These are phyloP conservation scores for Trichoderma erinaceum DNA, from an alignment of 495 filamentous ascomycete genomes.

Conservation along the genomic window DNA sequence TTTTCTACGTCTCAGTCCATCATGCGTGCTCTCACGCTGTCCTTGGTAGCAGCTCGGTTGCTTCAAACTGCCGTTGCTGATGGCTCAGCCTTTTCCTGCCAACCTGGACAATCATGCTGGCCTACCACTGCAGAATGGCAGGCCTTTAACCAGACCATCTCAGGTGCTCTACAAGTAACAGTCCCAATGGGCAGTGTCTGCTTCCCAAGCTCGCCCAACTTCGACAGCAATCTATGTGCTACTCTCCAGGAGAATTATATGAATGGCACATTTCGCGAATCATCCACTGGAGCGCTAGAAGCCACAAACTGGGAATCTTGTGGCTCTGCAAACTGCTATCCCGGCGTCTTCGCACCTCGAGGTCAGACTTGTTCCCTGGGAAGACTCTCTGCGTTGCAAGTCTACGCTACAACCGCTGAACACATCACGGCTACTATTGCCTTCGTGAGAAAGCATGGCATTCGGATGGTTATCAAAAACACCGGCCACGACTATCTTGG, in stretches of 20 bases:
- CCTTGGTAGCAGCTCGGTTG: background rate
- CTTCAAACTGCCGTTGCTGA: background rate
- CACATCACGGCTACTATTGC: slow-evolving; percentile 49
- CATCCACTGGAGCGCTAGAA: slow-evolving; percentile 17
- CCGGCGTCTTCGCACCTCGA: background rate
- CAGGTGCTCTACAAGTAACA: slow-evolving; percentile 23
- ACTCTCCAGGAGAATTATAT: slow-evolving; percentile 15
- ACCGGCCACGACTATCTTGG: slow-evolving; percentile 14
- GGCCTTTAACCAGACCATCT: slow-evolving; percentile 37
- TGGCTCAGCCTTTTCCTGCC: slow-evolving; percentile 9
- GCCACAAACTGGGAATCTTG: slow-evolving; percentile 28
- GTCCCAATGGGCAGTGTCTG: slow-evolving; percentile 39
- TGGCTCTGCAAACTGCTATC: slow-evolving; percentile 28
- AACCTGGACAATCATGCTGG: slow-evolving; percentile 37
- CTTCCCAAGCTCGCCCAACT: slow-evolving; percentile 34
- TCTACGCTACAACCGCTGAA: slow-evolving; percentile 44
- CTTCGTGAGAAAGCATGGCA: slow-evolving; percentile 47
- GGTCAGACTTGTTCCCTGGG: background rate
- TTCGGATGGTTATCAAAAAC: slow-evolving; percentile 51
- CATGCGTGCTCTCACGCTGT: background rate
- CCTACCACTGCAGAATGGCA: slow-evolving; percentile 37
- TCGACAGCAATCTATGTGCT: slow-evolving; percentile 20
- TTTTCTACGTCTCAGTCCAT: background rate
- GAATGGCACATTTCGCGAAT: slow-evolving; percentile 30
- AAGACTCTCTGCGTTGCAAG: slow-evolving; percentile 15